A percentile compares a stretch with the other conserved stretches of the same genome.
These are phyloP conservation scores for Botryobasidium botryosum DNA, from an alignment of 768 basidiomycete species.

Conservation along the genomic window DNA sequence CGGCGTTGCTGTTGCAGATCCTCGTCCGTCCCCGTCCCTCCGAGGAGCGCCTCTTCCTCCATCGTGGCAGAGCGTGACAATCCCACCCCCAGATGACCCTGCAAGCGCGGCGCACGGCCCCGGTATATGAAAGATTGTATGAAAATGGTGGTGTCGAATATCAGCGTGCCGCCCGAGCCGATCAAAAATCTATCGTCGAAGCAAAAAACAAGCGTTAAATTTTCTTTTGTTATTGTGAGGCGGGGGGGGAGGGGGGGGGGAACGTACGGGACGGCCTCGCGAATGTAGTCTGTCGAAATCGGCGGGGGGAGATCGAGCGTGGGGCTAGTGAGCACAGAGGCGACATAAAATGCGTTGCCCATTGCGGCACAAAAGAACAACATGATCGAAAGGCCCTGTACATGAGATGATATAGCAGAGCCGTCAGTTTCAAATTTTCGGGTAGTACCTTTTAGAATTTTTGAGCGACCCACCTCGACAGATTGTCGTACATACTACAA, in stretches of 20 bases:
- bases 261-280: constrained; percentile 76
- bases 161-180: constrained; percentile 81
- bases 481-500: constrained; percentile 72
- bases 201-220: too few species aligned
- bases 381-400: constrained; percentile 78
- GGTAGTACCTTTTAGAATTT: too few species aligned
- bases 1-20: too few species aligned
- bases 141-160: constrained; percentile 89
- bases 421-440: too few species aligned
- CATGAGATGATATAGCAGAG: too few species aligned
- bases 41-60: too few species aligned
- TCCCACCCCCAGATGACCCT: too few species aligned
- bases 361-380: constrained; percentile 88
- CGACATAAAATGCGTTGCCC: constrained; percentile 86
- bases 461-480: constrained; percentile 40
- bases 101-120: constrained; percentile 4
- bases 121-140: constrained; percentile 69
- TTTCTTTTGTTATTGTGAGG: too few species aligned
- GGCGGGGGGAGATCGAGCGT: constrained; percentile 35
- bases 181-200: constrained; percentile 53
- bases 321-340: constrained; percentile 74
- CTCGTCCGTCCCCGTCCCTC: too few species aligned
- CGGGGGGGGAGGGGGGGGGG: background rate
- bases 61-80: too few species aligned
- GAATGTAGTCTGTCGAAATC: constrained; percentile 46